Conservation (phyloP, 1,284 basidiomycete species). For the Malassezia globosa region DNA sequence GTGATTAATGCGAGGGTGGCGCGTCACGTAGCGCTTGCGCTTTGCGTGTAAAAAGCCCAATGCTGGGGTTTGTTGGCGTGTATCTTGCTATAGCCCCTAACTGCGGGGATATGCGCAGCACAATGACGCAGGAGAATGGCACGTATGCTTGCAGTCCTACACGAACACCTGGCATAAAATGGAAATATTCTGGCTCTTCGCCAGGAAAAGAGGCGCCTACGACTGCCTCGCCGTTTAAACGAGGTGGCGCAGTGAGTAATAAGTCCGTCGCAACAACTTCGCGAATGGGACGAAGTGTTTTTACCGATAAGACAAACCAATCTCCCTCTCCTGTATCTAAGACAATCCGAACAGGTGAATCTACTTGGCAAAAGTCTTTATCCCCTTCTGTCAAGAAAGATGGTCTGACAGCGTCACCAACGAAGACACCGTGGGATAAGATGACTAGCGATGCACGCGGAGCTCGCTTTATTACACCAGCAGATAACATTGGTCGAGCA, state of each 20-base stretch:
- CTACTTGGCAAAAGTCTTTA: no score
- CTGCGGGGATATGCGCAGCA: no score
- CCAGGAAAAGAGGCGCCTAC: neutral
- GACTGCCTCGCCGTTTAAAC: conserved; percentile 11
- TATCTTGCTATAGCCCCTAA: no score
- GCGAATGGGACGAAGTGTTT: conserved; percentile 7
- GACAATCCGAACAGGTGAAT: conserved; percentile 3
- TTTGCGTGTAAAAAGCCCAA: no score
- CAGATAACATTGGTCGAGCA: conserved; percentile 31
- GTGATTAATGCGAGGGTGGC: no score
- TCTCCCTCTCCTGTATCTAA: conserved; percentile 9
- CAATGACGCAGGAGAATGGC: conserved; percentile 5
- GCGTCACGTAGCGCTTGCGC: no score
- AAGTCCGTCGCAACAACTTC: neutral
- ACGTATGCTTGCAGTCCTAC: neutral
- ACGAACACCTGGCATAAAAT: neutral
- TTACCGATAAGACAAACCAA: conserved; percentile 17
- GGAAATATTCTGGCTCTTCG: neutral
- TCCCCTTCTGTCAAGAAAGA: neutral
- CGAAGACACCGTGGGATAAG: conserved; percentile 13
- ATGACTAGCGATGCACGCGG: conserved; percentile 16
- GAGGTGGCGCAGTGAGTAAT: neutral
- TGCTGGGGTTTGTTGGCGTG: no score
- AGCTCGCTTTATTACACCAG: conserved; percentile 34
- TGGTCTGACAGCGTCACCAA: conserved; percentile 1